Conservation (phyloP, 2,329 filamentous ascomycete species). For the Curvularia lunata region DNA sequence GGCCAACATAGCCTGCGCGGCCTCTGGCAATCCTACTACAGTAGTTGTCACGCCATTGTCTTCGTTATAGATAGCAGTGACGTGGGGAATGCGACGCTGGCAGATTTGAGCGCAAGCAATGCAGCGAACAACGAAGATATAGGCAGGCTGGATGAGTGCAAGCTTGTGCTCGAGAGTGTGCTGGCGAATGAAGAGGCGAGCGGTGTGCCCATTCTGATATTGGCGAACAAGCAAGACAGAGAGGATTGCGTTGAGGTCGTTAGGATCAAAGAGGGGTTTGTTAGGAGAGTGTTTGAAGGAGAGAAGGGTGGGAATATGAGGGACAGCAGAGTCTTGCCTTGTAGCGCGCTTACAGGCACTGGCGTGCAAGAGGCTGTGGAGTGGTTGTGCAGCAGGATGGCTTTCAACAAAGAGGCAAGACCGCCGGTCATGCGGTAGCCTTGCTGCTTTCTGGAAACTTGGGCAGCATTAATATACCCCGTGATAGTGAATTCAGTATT, state of each 20-base stretch:
- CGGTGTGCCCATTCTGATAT: conserved; percentile 86
- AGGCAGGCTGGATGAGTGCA: conserved; percentile 82
- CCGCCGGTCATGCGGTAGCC: conserved; percentile 86
- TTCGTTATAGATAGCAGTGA: conserved; percentile 97
- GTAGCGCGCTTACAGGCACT: conserved; percentile 82
- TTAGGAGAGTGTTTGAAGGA: conserved; percentile 94
- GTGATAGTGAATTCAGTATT: background rate
- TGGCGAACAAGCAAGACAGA: conserved; percentile 97
- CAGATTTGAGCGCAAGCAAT: conserved; percentile 50
- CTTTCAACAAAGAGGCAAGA: conserved; percentile 94
- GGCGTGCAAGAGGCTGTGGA: conserved; percentile 96
- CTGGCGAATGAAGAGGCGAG: conserved; percentile 85
- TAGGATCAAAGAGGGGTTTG: conserved; percentile 93
- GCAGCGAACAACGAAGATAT: conserved; percentile 40
- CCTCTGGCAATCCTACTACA: conserved; percentile 96
- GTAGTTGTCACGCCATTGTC: conserved; percentile 91
- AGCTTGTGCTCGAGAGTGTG: conserved; percentile 86
- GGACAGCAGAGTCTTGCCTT: conserved; percentile 87
- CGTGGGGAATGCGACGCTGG: conserved; percentile 81
- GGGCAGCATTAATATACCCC: conserved; percentile 12
- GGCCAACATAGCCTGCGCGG: conserved; percentile 87
- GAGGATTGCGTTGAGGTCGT: conserved; percentile 98
- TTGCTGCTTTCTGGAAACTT: background rate
- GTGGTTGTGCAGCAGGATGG: conserved; percentile 89
- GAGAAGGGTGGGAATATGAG: conserved; percentile 85